Evolutionary conservation across 1,284 basidiomycete genomes (phyloP).

Genomic region (Violaceomyces palustris): DNA sequence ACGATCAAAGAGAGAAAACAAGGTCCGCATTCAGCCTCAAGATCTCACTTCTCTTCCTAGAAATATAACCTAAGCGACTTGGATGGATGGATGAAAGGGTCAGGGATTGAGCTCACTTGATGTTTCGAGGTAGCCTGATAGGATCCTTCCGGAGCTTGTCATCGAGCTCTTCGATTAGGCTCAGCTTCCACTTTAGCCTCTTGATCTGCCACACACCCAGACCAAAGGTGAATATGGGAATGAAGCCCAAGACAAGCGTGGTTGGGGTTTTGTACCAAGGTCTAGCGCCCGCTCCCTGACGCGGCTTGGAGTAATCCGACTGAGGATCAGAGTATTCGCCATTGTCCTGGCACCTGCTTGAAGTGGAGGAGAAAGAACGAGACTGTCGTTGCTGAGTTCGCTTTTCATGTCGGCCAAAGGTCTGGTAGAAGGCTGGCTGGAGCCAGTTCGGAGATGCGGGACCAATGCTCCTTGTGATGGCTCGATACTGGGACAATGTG

Average conservation of each 20-base stretch:
- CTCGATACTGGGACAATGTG: too few relatives aligned
- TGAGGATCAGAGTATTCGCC: conserved; percentile 15
- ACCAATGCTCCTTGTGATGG: too few relatives aligned
- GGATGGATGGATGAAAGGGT: neutral
- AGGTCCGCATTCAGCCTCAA: conserved; percentile 2
- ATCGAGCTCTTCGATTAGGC: conserved; percentile 87
- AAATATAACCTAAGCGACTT: too few relatives aligned
- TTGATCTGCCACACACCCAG: conserved; percentile 88
- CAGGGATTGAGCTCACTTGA: conserved; percentile 68
- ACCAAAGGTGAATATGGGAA: conserved; percentile 85
- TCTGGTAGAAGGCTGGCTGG: too few relatives aligned
- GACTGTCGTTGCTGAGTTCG: too few relatives aligned
- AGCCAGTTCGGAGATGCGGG: too few relatives aligned
- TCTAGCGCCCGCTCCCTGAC: conserved; percentile 2
- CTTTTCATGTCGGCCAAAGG: too few relatives aligned
- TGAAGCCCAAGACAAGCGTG: conserved; percentile 68
- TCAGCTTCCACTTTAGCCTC: conserved; percentile 89
- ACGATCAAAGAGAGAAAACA: conserved; percentile 2
- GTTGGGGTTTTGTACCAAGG: conserved; percentile 46
- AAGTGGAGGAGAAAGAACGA: conserved; percentile 2
- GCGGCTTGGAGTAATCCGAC: conserved; percentile 10
- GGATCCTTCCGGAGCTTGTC: conserved; percentile 79
- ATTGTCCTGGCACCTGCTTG: neutral
- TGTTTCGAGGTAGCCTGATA: conserved; percentile 70
- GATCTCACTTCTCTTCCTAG: too few relatives aligned